Base-by-base conservation (phyloP, 2,329 filamentous ascomycete species). In the Paramyrothecium sp. region DNA sequence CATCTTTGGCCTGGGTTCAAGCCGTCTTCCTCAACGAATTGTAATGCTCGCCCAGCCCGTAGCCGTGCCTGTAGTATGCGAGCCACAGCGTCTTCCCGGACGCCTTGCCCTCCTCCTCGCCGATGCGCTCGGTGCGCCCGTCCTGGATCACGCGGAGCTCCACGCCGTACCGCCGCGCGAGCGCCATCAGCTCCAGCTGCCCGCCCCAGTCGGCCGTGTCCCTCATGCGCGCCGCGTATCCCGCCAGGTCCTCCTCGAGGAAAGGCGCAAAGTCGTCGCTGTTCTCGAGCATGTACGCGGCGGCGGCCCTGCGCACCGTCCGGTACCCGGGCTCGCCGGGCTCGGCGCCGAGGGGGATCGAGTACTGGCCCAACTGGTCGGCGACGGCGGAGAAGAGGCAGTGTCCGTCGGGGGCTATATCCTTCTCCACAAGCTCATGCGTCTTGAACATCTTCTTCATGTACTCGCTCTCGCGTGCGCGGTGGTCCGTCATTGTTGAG, bases 121-220 rank as follows among this genome's bases (percentile, higher is more conserved):
- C 79, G 60, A 98, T 91, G 63, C 84, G 88, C 71, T 96, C 91
- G 57, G 90, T 87, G 56, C 88, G 78, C 4, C 92, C 92, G 70
- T 94, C 89, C 67, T 97, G 93, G 60, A 99, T 78, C 13, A 99
- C 89, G 68, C 88, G 86, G 60, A 98, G 94, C 68, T 89, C 85
- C 12, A 95, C 86, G 3, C 84, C 85, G 67, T 96, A 98, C 55
- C 85, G 86, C 70, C 86, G 88, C 53, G 94, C 90, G 70, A 99
- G 80, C 22, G 95, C 95, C 72, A 88, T 81, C 56, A 99, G 75
- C 79, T 99, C 95, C 61, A 97, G 75, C 78, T 98, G 91, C 0
- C 95, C 95, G 53, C 95, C 95, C 95, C 95, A 99, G 75, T 97
- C 94, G 0, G 91, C 93, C 52, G 93, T 97, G 58, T 95, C 87